phyloP scores from a whole-genome alignment of 2,329 filamentous ascomycete genomes.

The Colletotrichum sp. region DNA sequence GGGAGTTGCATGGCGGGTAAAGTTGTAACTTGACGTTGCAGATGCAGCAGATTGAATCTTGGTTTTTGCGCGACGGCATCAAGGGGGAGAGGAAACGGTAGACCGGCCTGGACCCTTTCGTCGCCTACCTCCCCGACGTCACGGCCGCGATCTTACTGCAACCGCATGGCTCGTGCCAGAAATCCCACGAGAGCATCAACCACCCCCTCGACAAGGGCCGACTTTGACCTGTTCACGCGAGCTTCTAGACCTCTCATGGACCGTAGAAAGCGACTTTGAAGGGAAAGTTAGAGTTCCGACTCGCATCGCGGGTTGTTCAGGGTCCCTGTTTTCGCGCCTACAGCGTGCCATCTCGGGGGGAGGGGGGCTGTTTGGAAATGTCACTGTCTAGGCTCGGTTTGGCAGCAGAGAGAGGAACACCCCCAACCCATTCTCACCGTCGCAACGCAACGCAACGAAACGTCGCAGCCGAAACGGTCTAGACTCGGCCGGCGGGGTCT shows the following conservation, averaged over 20 bases:
- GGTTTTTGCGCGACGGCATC: background rate
- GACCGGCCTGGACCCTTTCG: background rate
- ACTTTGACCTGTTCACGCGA: background rate
- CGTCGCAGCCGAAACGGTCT: background rate
- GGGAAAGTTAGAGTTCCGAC: background rate
- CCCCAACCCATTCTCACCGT: background rate
- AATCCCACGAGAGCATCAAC: background rate
- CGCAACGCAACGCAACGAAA: background rate
- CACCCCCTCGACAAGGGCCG: background rate
- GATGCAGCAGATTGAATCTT: background rate
- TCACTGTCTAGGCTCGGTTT: background rate
- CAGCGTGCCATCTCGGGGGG: background rate
- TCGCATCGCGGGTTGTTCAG: background rate
- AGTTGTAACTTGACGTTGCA: background rate
- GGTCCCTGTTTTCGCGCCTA: background rate
- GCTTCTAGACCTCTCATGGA: background rate
- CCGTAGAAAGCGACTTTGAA: background rate
- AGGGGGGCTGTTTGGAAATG: background rate
- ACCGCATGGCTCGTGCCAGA: background rate
- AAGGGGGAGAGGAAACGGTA: background rate
- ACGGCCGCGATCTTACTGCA: background rate
- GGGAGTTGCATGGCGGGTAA: background rate
- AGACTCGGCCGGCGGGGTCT: background rate
- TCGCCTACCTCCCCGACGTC: background rate
- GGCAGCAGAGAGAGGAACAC: background rate